Evolutionary conservation across 2,329 filamentous ascomycete species (phyloP).

Genomic region (Fusarium protoensiforme): DNA sequence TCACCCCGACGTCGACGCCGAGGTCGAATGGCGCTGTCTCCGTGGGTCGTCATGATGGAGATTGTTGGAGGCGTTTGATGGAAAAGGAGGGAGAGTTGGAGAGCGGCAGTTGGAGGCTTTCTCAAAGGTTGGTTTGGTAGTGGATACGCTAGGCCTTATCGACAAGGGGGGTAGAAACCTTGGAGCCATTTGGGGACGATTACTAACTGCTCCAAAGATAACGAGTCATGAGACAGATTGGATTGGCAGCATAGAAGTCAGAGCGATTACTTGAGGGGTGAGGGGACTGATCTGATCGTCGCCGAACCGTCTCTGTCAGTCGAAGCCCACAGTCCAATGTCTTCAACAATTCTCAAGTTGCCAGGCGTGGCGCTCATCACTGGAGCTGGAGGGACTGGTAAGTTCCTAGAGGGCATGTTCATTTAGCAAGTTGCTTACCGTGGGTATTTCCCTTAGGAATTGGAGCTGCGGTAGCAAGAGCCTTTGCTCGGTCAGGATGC

Average conservation of each 20-base stretch:
- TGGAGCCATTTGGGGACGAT: background rate
- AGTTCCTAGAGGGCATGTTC: background rate
- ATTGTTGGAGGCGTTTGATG: background rate
- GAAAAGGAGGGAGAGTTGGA: conserved; percentile 16
- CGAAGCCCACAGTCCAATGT: background rate
- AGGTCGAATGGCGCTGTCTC: background rate
- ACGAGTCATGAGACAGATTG: background rate
- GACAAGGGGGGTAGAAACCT: background rate
- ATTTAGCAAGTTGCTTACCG: background rate
- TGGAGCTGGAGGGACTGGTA: conserved; percentile 46
- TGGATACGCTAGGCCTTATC: background rate
- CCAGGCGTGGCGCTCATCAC: conserved; percentile 60
- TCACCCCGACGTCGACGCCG: conserved; percentile 21
- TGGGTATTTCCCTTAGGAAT: background rate
- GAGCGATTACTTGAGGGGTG: background rate
- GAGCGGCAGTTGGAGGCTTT: conserved; percentile 11
- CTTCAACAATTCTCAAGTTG: conserved; percentile 40
- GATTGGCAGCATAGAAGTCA: background rate
- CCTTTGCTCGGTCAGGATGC: background rate
- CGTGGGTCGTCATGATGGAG: conserved; percentile 14
- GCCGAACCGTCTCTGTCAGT: background rate
- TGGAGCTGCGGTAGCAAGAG: background rate
- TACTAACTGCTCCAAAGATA: background rate
- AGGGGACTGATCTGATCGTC: background rate
- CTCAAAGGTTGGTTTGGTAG: background rate